A percentile compares a stretch with the other conserved stretches of the same genome.
phyloP scores from a whole-genome alignment of 306 rosid genomes.

The Lupinus albus region DNA sequence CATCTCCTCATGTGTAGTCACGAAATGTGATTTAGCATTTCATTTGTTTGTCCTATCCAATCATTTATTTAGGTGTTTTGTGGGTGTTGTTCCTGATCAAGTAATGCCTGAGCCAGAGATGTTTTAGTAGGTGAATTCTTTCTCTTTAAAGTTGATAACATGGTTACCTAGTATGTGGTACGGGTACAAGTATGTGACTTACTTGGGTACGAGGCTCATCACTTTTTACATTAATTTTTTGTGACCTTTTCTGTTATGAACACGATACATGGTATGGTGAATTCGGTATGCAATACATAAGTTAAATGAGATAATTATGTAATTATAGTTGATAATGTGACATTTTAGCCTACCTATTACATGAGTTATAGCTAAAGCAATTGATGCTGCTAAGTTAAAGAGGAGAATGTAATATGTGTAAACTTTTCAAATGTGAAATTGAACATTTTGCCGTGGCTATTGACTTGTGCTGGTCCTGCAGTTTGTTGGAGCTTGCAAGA shows the following conservation, averaged over 20 bases:
- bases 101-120: neutral
- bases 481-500: conserved; percentile 99
- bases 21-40: neutral
- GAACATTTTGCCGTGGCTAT: neutral
- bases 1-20: conserved; percentile 8
- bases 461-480: conserved; percentile 46
- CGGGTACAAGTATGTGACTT: no score
- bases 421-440: conserved; percentile 1
- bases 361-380: neutral
- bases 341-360: conserved; percentile 8
- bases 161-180: no score
- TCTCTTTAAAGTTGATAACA: neutral
- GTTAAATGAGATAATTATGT: no score
- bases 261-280: no score
- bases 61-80: neutral
- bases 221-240: no score
- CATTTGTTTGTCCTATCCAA: neutral
- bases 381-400: neutral
- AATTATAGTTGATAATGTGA: neutral
- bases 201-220: no score
- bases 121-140: conserved; percentile 12
- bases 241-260: no score
- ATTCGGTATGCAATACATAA: no score
- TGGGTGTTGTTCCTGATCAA: conserved; percentile 14
- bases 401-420: neutral